Base-by-base conservation (phyloP, 1,284 basidiomycete genomes). In the Sanguinoderma infundibulare region DNA sequence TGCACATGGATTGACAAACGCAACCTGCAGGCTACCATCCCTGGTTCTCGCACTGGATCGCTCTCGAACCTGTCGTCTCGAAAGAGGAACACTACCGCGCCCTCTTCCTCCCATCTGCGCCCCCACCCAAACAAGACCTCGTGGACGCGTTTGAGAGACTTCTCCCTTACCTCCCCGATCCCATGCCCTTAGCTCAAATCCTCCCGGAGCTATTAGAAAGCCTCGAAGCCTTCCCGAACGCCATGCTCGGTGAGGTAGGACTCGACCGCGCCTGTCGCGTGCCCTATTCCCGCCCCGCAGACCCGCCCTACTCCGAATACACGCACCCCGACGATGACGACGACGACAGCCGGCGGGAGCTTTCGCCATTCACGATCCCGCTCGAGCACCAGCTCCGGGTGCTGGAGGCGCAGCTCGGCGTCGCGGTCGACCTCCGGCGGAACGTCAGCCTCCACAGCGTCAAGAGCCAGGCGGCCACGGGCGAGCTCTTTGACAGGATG, bases 161-260 rank as follows among this genome's bases (percentile, higher is more conserved):
- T 8, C 76, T 92, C 10, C 70, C 78, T 14, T 71, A 69, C 53
- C 82, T 94, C 22, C 91, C 92, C 1, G 81, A 87, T 2, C 92
- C 92, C 0, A 78, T 80, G 3, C 70, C 81, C 2, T 78, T 94
- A 17, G 69, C 72, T 2, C 74, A 82, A 30, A 69, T 92, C 44
- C 70, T 94, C 4, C 55, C 69, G 15, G 79, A 83, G 24, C 72
- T 95, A 39, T 84, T 86, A 57, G 65, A 67, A 24, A 82, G 87
- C 69, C 79, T 95, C 12, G 61, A 69, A n/a, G 72, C 72, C 1
- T 87, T 88, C 69, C 87, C 91, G 0, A 71, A 75, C 28, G 87
- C 91, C 20, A 88, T 95, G 84, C 77, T 95, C 5, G 93, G 93
- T 44, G 94, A 95, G 78, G 88, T 95, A 8, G 93, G 93, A 3